phyloP scores from a whole-genome alignment of 2,329 filamentous ascomycete genomes.

The Cladosporium sp. region DNA sequence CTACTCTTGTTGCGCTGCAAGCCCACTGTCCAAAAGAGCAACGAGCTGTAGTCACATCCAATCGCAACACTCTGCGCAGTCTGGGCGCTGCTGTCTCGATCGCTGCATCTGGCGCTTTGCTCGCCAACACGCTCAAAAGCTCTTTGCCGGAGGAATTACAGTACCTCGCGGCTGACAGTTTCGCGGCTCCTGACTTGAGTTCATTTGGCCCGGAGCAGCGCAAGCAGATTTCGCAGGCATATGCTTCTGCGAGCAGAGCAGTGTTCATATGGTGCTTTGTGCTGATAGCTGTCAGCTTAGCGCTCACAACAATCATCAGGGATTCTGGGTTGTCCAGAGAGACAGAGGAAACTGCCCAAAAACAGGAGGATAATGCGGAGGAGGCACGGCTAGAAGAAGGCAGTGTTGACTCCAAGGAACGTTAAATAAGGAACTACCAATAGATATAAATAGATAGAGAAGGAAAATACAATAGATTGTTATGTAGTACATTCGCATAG shows the following conservation, averaged over 20 bases:
- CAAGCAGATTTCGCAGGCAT: constrained; percentile 46
- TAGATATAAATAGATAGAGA: too few species aligned
- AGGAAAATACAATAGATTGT: too few species aligned
- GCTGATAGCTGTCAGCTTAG: constrained; percentile 48
- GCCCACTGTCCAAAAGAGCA: constrained; percentile 54
- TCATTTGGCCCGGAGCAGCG: constrained; percentile 32
- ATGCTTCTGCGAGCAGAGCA: constrained; percentile 50
- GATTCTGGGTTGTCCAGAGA: constrained; percentile 25
- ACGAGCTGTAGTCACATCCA: constrained; percentile 60
- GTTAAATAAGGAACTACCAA: too few species aligned
- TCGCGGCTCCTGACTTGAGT: constrained; percentile 32
- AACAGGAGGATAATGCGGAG: background rate
- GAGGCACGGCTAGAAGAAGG: background rate
- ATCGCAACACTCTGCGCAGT: constrained; percentile 70
- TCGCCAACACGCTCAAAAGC: constrained; percentile 31
- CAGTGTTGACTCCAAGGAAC: background rate
- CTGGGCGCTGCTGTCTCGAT: constrained; percentile 60
- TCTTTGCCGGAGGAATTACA: constrained; percentile 38
- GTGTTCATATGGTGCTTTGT: constrained; percentile 57
- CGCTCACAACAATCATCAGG: constrained; percentile 48
- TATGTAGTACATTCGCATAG: too few species aligned
- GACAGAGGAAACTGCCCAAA: constrained; percentile 16
- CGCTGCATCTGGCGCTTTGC: constrained; percentile 68
- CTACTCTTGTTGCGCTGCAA: constrained; percentile 65
- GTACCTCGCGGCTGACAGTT: constrained; percentile 38